phyloP scores from a whole-genome alignment of 345 rosid species.

The Gossypium australe region DNA sequence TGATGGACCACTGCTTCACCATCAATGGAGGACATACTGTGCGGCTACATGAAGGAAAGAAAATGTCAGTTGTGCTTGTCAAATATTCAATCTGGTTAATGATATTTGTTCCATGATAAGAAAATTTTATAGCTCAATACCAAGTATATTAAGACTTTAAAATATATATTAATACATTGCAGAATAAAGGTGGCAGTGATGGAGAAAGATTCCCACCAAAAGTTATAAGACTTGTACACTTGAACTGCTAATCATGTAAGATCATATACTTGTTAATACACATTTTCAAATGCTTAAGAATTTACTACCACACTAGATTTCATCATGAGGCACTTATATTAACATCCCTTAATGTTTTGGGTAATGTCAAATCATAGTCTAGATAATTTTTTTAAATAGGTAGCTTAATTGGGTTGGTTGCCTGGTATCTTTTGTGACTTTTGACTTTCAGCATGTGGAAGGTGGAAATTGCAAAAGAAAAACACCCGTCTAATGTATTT shows the following conservation, averaged over 20 bases:
- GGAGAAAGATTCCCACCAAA: not conserved
- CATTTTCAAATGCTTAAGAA: not conserved
- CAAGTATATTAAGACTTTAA: not conserved
- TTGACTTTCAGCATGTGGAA: not conserved
- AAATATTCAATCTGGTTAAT: not conserved
- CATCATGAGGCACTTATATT: not conserved
- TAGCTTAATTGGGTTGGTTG: slow-evolving; percentile 9
- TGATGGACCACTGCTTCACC: slow-evolving; percentile 4
- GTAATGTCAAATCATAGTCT: not conserved
- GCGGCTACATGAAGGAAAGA: not conserved
- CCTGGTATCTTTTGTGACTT: not conserved
- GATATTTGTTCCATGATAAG: not conserved
- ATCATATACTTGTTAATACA: not conserved
- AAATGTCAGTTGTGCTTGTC: not conserved
- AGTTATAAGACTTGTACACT: too few relatives aligned
- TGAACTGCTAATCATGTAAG: not conserved
- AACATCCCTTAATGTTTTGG: not conserved
- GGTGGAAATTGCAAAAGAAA: not conserved
- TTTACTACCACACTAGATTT: not conserved
- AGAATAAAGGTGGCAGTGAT: not conserved
- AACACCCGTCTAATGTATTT: too few relatives aligned
- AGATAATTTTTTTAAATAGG: not conserved
- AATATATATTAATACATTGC: not conserved
- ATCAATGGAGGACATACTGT: not conserved
- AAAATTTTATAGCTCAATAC: not conserved